Percentiles rank a stretch among this genome's conserved stretches.
These are phyloP conservation scores for Saccharomycopsis sp. DNA, from an alignment of 805 yeast genomes.

Conservation along the genomic window DNA sequence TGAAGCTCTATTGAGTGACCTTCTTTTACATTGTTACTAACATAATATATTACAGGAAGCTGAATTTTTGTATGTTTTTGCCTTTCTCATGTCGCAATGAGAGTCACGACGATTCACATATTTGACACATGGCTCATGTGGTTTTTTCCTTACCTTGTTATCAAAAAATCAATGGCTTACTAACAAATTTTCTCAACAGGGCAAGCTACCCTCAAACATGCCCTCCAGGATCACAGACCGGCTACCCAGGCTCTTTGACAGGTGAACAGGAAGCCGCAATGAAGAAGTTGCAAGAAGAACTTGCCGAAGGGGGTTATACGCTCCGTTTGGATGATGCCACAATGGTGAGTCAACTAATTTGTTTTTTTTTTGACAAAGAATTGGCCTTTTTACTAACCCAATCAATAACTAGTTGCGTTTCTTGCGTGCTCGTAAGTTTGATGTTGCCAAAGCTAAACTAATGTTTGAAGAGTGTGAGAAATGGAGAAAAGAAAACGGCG, in stretches of 20 bases:
- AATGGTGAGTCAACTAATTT: constrained; percentile 30
- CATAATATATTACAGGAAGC: too few species aligned
- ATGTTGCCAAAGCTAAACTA: constrained; percentile 60
- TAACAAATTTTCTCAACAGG: constrained; percentile 10
- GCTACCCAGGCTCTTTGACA: constrained; percentile 75
- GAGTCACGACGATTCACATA: too few species aligned
- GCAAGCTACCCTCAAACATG: constrained; percentile 18
- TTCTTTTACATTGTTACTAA: too few species aligned
- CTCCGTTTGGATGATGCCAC: constrained; percentile 83
- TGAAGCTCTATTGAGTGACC: too few species aligned
- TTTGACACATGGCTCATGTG: too few species aligned
- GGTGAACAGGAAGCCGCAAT: constrained; percentile 56
- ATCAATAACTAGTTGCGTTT: constrained; percentile 56
- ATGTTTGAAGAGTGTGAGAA: constrained; percentile 85
- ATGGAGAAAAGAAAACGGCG: constrained; percentile 85
- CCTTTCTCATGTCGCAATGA: too few species aligned
- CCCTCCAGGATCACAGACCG: constrained; percentile 32
- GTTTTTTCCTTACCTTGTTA: too few species aligned
- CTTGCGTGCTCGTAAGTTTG: constrained; percentile 92
- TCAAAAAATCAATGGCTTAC: too few species aligned
- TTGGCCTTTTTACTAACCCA: background rate
- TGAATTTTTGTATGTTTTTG: too few species aligned
- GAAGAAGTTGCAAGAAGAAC: constrained; percentile 45
- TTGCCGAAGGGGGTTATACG: constrained; percentile 58
- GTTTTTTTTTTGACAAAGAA: background rate